Evolutionary conservation across 768 basidiomycete genomes (phyloP).

Genomic region (Kwoniella botswanensis): DNA sequence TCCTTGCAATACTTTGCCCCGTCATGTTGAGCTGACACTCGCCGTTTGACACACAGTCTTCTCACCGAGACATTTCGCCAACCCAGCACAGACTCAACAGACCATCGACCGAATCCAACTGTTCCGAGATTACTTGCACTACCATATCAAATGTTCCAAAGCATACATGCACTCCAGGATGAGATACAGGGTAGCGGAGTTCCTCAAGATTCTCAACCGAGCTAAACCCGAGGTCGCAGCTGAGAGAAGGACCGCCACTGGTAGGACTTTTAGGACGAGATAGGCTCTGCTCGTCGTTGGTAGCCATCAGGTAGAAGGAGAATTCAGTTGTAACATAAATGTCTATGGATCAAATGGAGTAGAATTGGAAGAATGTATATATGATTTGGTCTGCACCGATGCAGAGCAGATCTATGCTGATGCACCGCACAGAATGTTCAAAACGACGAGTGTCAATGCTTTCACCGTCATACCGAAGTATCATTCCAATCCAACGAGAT

Average conservation of each 20-base stretch:
- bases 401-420: neutral
- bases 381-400: neutral
- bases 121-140: slow-evolving; percentile 98
- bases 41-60: slow-evolving; percentile 64
- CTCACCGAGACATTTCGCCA: slow-evolving; percentile 92
- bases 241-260: slow-evolving; percentile 85
- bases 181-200: slow-evolving; percentile 90
- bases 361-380: slow-evolving; percentile 9
- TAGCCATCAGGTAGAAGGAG: neutral
- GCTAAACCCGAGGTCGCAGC: slow-evolving; percentile 85
- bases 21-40: no score
- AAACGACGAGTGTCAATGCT: neutral
- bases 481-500: neutral
- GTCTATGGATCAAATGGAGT: neutral
- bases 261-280: slow-evolving; percentile 48
- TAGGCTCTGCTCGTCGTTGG: slow-evolving; percentile 7
- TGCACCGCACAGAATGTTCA: no score
- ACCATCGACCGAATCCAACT: slow-evolving; percentile 95
- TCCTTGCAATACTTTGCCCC: no score
- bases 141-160: slow-evolving; percentile 93
- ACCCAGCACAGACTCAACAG: slow-evolving; percentile 67
- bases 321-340: slow-evolving; percentile 11
- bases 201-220: slow-evolving; percentile 80
- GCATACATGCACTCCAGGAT: slow-evolving; percentile 99
- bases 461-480: neutral